Base-by-base conservation (phyloP, 2,329 filamentous ascomycete species). In the Triangularia verruculosa region DNA sequence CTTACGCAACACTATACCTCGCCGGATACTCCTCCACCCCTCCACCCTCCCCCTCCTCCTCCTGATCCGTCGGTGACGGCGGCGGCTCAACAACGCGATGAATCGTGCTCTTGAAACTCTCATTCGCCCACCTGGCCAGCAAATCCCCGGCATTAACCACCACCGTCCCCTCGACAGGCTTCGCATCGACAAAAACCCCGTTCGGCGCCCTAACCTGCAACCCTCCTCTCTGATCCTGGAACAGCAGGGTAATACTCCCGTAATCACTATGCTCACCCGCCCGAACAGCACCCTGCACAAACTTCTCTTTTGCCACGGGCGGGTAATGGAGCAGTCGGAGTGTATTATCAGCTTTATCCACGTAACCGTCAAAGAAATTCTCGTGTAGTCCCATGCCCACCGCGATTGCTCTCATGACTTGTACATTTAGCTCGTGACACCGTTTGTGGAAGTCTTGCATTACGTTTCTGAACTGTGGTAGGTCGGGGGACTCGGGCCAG, bases 61-160 rank as follows among this genome's bases (percentile, higher is more conserved):
- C 82, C 15, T 80, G 79, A 4, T 28, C 27, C 4, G 13, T 13
- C 34, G 15, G 39, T 8, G n/a, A 15, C 2, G 34, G 12, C 0
- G 91, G 90, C 1, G 93, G 93, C 78, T 97, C 91, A 4, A 97
- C 91, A 0, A 97, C 93, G 11, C 93, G 87, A 76, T 97, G 93
- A 65, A 93, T 86, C 3, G 93, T 97, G 73, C 90, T 94, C 78
- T 90, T 93, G 78, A 97, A 96, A 4, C 86, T 90, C 72, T 96
- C 92, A 72, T 97, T 97, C 67, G 90, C 92, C 93, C 93, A 97
- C 59, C 93, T 82, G 1, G 91, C 89, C 57, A 97, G 79, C 69
- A 97, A 74, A 73, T 97, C 93, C 1, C 93, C 93, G 0, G 93
- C 93, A 72, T 97, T 97, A 68, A 97, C 85, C 11, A 97, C 91